A percentile compares a stretch with the other conserved stretches of the same genome.
phyloP scores from a whole-genome alignment of 1,139 yeast genomes.

The Yamadazyma aaseri region DNA sequence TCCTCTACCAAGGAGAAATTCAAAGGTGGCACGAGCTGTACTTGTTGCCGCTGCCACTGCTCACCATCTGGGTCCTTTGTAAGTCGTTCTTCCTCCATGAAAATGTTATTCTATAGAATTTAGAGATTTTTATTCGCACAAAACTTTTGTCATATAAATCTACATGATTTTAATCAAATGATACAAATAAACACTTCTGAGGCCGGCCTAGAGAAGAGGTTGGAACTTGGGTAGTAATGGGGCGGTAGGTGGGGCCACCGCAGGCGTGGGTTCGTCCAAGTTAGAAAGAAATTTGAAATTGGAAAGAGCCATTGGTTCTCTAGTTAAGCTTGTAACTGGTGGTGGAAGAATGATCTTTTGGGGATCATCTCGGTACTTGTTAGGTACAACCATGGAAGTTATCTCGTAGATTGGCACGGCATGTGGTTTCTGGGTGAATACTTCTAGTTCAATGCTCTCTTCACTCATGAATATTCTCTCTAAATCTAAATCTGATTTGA shows the following conservation, averaged over 20 bases:
- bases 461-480: conserved; percentile 34
- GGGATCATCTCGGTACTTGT: conserved; percentile 16
- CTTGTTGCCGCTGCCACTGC: too few species aligned
- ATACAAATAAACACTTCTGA: too few species aligned
- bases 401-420: conserved; percentile 38
- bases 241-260: conserved; percentile 25
- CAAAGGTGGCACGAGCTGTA: conserved; percentile 72
- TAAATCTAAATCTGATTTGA: conserved; percentile 34
- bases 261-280: conserved; percentile 23
- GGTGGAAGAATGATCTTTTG: conserved; percentile 33
- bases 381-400: conserved; percentile 31
- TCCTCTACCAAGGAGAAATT: conserved; percentile 88
- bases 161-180: too few species aligned
- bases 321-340: conserved; percentile 19
- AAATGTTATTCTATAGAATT: too few species aligned
- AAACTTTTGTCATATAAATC: too few species aligned
- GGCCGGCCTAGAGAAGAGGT: conserved; percentile 34
- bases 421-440: conserved; percentile 31
- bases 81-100: too few species aligned
- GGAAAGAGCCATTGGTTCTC: conserved; percentile 11
- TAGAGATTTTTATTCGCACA: too few species aligned
- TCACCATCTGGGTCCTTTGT: too few species aligned
- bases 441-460: conserved; percentile 33
- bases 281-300: conserved; percentile 25
- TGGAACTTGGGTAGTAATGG: conserved; percentile 38